Evolutionary conservation across 768 basidiomycete genomes (phyloP).

Genomic region (Trametopsis cervina): DNA sequence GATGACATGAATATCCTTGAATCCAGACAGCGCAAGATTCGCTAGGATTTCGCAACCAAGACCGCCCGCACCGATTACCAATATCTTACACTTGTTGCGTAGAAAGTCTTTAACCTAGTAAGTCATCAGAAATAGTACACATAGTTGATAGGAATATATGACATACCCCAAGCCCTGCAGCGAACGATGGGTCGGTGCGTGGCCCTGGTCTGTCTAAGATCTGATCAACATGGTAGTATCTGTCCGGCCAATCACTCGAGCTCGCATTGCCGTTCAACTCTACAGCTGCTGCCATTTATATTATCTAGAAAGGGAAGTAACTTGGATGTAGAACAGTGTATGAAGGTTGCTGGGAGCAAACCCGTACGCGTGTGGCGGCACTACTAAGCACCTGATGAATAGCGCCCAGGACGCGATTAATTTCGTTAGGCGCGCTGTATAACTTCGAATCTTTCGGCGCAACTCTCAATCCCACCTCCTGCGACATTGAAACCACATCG

Average conservation of each 20-base stretch:
- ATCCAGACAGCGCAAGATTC: slow-evolving; percentile 92
- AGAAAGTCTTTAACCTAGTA: slow-evolving; percentile 83
- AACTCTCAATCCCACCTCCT: background rate
- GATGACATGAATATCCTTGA: slow-evolving; percentile 98
- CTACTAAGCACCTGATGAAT: background rate
- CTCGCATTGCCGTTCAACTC: slow-evolving; percentile 30
- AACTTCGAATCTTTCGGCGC: background rate
- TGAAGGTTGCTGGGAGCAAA: background rate
- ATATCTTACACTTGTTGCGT: slow-evolving; percentile 77
- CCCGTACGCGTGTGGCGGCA: background rate
- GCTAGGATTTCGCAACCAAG: slow-evolving; percentile 96
- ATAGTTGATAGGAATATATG: slow-evolving; percentile 3
- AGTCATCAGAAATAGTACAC: slow-evolving; percentile 2
- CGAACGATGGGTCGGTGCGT: slow-evolving; percentile 78
- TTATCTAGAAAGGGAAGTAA: background rate
- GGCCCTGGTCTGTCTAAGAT: slow-evolving; percentile 83
- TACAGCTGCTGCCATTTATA: slow-evolving; percentile 3
- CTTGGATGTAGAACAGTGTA: background rate
- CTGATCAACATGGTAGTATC: slow-evolving; percentile 83
- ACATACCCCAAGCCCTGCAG: slow-evolving; percentile 72
- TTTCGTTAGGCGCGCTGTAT: background rate
- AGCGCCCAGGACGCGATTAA: too few species aligned
- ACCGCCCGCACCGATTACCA: slow-evolving; percentile 97
- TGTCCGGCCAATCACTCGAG: slow-evolving; percentile 43
- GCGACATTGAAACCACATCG: too few species aligned